These are phyloP conservation scores for Talaromyces sp. DNA, from an alignment of 2,329 filamentous ascomycete genomes.

Conservation along the genomic window DNA sequence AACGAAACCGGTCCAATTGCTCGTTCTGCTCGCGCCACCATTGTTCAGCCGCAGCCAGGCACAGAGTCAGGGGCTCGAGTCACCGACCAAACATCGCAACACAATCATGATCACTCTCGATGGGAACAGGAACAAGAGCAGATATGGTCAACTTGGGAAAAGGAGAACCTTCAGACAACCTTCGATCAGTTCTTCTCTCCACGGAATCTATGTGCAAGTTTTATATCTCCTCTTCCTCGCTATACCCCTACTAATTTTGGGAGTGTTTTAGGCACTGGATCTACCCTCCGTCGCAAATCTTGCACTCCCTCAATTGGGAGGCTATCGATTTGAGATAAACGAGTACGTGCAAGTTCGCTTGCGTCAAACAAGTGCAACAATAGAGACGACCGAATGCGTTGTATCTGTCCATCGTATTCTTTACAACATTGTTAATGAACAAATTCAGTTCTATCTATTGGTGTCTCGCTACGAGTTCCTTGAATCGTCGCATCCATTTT, in stretches of 20 bases:
- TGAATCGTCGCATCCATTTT: background rate
- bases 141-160: background rate
- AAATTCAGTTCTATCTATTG: background rate
- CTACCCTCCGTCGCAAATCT: background rate
- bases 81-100: no score
- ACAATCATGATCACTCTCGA: background rate
- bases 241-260: background rate
- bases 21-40: no score
- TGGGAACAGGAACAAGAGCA: background rate
- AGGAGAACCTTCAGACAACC: background rate
- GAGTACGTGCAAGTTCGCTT: background rate
- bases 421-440: background rate
- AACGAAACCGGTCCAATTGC: no score
- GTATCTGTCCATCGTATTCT: background rate
- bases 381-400: background rate
- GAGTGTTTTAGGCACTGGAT: background rate
- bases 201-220: background rate
- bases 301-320: background rate
- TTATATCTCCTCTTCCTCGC: background rate
- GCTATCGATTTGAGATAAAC: background rate
- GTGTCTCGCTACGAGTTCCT: conserved; percentile 2
- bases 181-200: background rate
- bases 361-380: background rate
- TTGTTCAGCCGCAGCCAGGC: no score
- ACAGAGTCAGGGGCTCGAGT: no score